These are phyloP conservation scores for Cyclotella atomus DNA, from an alignment of 108 stramenopile species.

Conservation along the genomic window DNA sequence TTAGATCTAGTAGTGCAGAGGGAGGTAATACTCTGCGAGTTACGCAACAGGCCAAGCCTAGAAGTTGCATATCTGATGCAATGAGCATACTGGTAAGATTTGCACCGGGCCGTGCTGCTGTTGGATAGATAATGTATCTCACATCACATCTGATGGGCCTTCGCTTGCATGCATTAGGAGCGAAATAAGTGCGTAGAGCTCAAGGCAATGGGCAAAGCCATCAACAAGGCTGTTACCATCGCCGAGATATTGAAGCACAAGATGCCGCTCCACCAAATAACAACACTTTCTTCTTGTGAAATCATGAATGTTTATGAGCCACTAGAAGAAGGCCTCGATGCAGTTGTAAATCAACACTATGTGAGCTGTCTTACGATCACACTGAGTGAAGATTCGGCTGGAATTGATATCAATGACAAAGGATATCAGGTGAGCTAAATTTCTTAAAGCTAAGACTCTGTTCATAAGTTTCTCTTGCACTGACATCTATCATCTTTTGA, in stretches of 20 bases:
- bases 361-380: slow-evolving; percentile 83
- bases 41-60: slow-evolving; percentile 84
- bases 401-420: slow-evolving; percentile 67
- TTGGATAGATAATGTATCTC: background rate
- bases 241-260: slow-evolving; percentile 88
- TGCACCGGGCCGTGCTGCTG: too few relatives aligned
- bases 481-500: background rate
- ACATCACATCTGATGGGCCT: background rate
- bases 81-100: slow-evolving; percentile 80
- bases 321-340: slow-evolving; percentile 85
- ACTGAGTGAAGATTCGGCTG: slow-evolving; percentile 55
- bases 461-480: background rate
- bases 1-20: slow-evolving; percentile 2
- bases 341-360: slow-evolving; percentile 74
- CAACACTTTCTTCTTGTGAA: slow-evolving; percentile 68
- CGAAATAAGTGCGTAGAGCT: slow-evolving; percentile 70
- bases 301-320: slow-evolving; percentile 89
- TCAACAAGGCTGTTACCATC: slow-evolving; percentile 91
- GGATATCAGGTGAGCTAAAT: slow-evolving; percentile 75
- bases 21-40: slow-evolving; percentile 61
- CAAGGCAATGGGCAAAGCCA: slow-evolving; percentile 89
- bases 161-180: background rate
- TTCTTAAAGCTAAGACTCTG: background rate
- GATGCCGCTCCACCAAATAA: slow-evolving; percentile 84
- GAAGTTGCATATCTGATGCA: slow-evolving; percentile 85